Base-by-base conservation (phyloP, 2,329 filamentous ascomycete genomes). In the Tolypocladium endophyticum region DNA sequence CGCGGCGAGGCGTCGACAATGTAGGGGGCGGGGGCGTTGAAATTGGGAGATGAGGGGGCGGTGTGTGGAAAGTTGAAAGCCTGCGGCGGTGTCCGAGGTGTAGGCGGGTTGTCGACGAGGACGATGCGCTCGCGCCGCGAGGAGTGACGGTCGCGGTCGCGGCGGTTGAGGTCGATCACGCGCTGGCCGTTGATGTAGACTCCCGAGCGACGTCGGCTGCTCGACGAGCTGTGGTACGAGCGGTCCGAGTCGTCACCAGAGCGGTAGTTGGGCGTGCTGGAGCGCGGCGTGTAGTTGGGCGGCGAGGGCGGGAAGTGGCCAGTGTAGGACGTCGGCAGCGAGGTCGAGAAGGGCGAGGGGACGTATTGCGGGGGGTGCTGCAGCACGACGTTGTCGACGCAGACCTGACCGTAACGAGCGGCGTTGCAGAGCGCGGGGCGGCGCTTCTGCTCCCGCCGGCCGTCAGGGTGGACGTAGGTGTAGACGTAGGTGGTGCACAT, bases 401-500 rank as follows among this genome's bases (percentile, higher is more conserved):
- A 82, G 59, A 74, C 73, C 36, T 71, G 67, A 59, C 73, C 74
- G 54, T 72, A 67, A 25, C 73, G 74, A 54, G 77, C 73, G 23
- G 71, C 65, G 14, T 69, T 63, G 72, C 79, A 79, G 45, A 73
- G 68, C 38, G 72, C 67, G 8, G 71, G 68, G 59, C 74, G 73
- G 56, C 72, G 70, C 41, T 67, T 64, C 56, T 69, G 67, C 64
- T 71, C 67, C 55, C 61, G 62, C 56, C 70, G 73, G 60, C 77
- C 77, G 68, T 81, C 76, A 4, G 78, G 74, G 72, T 77, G 76
- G 65, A 76, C 66, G 67, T 78, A 77, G 39, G 76, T 72, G 72
- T 75, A 79, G 57, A 78, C 63, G 65, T 79, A 73, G 61, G 74
- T 77, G 62, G 75, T 74, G 71, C 80, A 83, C 80, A 83, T 83